Evolutionary conservation across 352 stramenopile genomes (phyloP), one percentile per base, ranked within the genome.

Genomic region (Phytophthora syringae): DNA sequence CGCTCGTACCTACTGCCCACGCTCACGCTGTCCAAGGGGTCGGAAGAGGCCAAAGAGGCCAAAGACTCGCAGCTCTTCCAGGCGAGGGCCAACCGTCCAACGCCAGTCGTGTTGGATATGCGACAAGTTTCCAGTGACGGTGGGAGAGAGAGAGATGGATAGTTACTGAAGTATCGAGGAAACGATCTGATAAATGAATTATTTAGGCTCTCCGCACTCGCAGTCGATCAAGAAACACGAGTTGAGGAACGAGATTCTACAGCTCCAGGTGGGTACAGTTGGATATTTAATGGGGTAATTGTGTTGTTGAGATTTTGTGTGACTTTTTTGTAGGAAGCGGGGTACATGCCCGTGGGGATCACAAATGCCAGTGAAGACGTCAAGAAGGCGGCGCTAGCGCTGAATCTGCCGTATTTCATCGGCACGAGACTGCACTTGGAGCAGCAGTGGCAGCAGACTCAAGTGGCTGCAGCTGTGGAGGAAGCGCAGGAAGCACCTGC

Each of bases 281-380:
- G 1, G 13, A 1, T 21, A 22, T 13, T 39, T 27, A 24, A 49
- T 44, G 16, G 16, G 37, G 18, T 48, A 10, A 28, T 24, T 27
- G 5, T 7, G n/a, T 37, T 52, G 11, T 52, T 45, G 16, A 37
- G 20, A 16, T 18, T 21, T 36, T 37, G 52, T 30, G 36, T 51
- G 12, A 32, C 0, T n/a, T 48, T 21, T 21, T 2, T 43, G 28
- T 52, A 89, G 80, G 70, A 74, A 62, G 72, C 65, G 20, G 79
- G 83, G 2, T 92, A 91, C 53, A 47, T 88, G 18, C 84, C 84
- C 0, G 83, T 94, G 43, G 87, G 84, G 10, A 81, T 95, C 67
- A 93, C 87, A 9, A 94, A 95, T 56, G 87, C 87, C 40, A 94
- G 87, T 50, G 84, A 95, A 67, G 86, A 95, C 63, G 76, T 95